Evolutionary conservation across 148 eudicot species (phyloP).

Genomic region (Fallopia convolvulus): DNA sequence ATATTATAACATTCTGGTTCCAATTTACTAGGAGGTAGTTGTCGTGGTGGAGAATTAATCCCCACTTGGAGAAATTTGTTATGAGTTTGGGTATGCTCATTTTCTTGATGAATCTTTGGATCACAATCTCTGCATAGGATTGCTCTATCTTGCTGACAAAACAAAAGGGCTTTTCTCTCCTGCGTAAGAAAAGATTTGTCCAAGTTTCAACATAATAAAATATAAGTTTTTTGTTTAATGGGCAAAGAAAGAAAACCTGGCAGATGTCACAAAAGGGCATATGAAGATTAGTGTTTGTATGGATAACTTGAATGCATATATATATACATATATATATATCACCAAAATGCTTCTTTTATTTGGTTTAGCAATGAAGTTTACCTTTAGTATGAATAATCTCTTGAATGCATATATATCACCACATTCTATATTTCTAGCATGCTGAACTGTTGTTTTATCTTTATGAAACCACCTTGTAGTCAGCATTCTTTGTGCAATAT

Average conservation of each 20-base stretch:
- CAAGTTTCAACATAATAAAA: background rate
- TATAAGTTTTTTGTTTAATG: background rate
- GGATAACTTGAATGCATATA: no score
- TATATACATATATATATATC: no score
- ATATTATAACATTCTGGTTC: slow-evolving; percentile 5
- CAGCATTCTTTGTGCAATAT: no score
- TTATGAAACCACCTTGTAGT: no score
- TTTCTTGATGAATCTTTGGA: slow-evolving; percentile 51
- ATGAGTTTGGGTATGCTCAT: slow-evolving; percentile 56
- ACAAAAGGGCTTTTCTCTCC: slow-evolving; percentile 64
- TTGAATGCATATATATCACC: no score
- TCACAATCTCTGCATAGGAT: slow-evolving; percentile 78
- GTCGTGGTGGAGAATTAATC: slow-evolving; percentile 26
- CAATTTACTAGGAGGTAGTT: background rate
- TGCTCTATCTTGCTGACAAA: slow-evolving; percentile 79
- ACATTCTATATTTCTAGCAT: no score
- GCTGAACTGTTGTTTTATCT: no score
- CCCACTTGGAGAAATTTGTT: slow-evolving; percentile 62
- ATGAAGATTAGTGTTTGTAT: background rate
- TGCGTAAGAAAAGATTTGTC: slow-evolving; percentile 10
- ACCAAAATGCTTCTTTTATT: no score
- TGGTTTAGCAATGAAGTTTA: no score
- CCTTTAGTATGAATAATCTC: no score
- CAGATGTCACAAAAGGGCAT: slow-evolving; percentile 38
- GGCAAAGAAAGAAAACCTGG: slow-evolving; percentile 22